A percentile compares a stretch with the other conserved stretches of the same genome.
Conservation (phyloP, 805 yeast species). For the Metschnikowia santaceciliae region DNA sequence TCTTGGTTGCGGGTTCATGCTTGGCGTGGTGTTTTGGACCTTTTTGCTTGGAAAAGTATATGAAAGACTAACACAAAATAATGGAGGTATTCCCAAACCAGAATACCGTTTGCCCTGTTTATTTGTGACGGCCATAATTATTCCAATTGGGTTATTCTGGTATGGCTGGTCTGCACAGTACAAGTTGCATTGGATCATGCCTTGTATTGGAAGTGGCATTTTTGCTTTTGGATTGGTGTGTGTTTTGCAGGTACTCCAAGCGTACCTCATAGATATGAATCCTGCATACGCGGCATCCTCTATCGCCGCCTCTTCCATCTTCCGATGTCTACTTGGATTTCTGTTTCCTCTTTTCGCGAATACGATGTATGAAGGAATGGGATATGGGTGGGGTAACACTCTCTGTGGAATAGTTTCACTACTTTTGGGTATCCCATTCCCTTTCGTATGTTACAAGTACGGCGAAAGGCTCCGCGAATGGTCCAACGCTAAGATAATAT, state of each 20-base stretch:
- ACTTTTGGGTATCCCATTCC: conserved; percentile 36
- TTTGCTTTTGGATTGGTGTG: conserved; percentile 36
- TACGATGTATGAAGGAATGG: conserved; percentile 30
- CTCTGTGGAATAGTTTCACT: conserved; percentile 34
- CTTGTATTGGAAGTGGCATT: conserved; percentile 33
- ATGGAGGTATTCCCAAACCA: conserved; percentile 34
- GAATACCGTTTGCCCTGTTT: conserved; percentile 37
- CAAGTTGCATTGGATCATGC: conserved; percentile 37
- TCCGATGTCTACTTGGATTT: conserved; percentile 37
- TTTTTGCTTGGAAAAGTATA: conserved; percentile 24
- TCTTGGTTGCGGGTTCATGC: conserved; percentile 34
- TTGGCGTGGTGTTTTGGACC: conserved; percentile 34
- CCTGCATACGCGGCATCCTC: conserved; percentile 35
- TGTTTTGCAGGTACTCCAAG: conserved; percentile 36
- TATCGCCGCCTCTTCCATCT: conserved; percentile 41
- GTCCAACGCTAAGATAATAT: conserved; percentile 29
- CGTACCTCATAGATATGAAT: conserved; percentile 39
- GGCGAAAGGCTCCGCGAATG: conserved; percentile 35
- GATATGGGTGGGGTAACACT: conserved; percentile 41
- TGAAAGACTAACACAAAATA: conserved; percentile 20
- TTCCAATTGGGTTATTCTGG: conserved; percentile 36
- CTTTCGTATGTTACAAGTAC: conserved; percentile 31
- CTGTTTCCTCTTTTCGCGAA: conserved; percentile 36
- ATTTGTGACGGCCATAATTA: conserved; percentile 27
- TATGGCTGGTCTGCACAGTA: conserved; percentile 40